These are phyloP conservation scores for Colletotrichum godetiae DNA, from an alignment of 2,329 filamentous ascomycete genomes.

Conservation along the genomic window DNA sequence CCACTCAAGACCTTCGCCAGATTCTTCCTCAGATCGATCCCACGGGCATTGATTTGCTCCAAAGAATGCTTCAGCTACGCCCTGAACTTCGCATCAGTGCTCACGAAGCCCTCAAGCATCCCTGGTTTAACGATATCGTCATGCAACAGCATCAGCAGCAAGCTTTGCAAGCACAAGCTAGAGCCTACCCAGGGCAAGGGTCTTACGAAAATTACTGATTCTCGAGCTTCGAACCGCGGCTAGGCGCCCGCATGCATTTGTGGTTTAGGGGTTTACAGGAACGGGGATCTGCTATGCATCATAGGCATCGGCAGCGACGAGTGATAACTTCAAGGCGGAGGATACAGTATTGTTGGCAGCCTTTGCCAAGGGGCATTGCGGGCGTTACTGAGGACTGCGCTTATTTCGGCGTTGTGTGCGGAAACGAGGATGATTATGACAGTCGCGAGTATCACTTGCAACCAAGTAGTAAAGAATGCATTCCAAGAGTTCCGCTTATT, in stretches of 20 bases:
- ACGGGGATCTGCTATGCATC: neutral
- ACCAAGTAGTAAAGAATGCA: neutral
- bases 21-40: constrained; percentile 93
- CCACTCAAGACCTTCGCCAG: constrained; percentile 87
- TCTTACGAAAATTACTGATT: constrained; percentile 41
- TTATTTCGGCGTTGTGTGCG: neutral
- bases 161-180: constrained; percentile 55
- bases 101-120: constrained; percentile 85
- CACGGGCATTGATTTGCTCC: constrained; percentile 86
- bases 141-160: constrained; percentile 65
- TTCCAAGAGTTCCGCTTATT: neutral
- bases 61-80: constrained; percentile 90
- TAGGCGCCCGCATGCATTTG: constrained; percentile 37
- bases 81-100: constrained; percentile 94
- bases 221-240: constrained; percentile 10
- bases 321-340: neutral
- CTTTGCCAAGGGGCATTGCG: neutral
- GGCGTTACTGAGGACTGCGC: neutral
- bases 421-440: neutral
- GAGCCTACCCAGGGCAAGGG: constrained; percentile 51
- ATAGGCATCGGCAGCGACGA: neutral
- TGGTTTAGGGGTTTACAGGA: constrained; percentile 36
- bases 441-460: neutral
- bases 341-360: neutral
- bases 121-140: constrained; percentile 87